These are phyloP conservation scores for Harrya chromipes DNA, from an alignment of 768 basidiomycete genomes.

Conservation along the genomic window DNA sequence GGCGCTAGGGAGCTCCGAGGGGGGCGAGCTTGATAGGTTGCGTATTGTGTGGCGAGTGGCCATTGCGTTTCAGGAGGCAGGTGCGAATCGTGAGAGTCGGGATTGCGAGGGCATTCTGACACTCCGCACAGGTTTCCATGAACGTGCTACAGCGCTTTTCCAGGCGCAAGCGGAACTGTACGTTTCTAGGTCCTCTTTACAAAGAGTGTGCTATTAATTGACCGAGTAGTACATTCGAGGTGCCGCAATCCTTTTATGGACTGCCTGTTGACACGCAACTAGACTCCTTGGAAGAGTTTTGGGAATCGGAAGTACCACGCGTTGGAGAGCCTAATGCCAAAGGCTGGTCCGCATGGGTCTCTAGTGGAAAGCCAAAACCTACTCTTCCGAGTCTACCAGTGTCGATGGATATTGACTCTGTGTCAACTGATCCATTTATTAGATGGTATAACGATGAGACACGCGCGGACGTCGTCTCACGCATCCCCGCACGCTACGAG, in stretches of 20 bases:
- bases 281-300: slow-evolving; percentile 70
- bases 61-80: slow-evolving; percentile 61
- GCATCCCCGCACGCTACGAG: slow-evolving; percentile 55
- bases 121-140: slow-evolving; percentile 53
- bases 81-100: slow-evolving; percentile 36
- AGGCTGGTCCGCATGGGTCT: slow-evolving; percentile 69
- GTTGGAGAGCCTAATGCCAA: slow-evolving; percentile 61
- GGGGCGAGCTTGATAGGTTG: slow-evolving; percentile 52
- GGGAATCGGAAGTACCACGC: slow-evolving; percentile 82
- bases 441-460: slow-evolving; percentile 63
- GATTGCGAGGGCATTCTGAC: neutral
- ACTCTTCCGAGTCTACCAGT: slow-evolving; percentile 1
- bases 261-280: slow-evolving; percentile 48
- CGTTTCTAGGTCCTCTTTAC: slow-evolving; percentile 21
- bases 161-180: slow-evolving; percentile 86
- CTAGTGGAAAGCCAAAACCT: slow-evolving; percentile 39
- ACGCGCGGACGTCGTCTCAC: slow-evolving; percentile 40
- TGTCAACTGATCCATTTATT: slow-evolving; percentile 58
- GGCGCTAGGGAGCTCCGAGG: slow-evolving; percentile 38
- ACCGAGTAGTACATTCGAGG: slow-evolving; percentile 51
- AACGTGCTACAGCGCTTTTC: slow-evolving; percentile 73
- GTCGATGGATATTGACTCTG: slow-evolving; percentile 18
- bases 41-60: slow-evolving; percentile 72
- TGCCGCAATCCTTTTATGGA: slow-evolving; percentile 44
- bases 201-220: slow-evolving; percentile 6